Evolutionary conservation across 345 rosid genomes (phyloP), one percentile per base, ranked within the genome.

Genomic region (Diplotaxis tenuifolia): DNA sequence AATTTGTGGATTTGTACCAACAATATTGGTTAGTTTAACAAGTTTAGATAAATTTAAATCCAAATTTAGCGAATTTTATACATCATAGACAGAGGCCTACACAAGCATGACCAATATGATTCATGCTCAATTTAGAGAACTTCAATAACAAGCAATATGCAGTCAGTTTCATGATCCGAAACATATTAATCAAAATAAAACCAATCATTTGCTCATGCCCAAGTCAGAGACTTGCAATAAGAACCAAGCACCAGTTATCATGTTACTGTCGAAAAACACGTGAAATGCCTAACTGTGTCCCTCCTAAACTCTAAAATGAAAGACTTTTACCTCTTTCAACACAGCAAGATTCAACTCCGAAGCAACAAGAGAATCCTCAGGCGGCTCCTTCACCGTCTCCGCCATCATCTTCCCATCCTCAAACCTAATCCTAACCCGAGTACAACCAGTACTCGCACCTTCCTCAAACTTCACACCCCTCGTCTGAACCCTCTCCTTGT

Each of bases 401-500:
- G 84, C 84, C 78, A 42, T 79, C 92, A 94, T 86, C 79, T 78
- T 86, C 62, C 97, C 97, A 40, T 84, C 71, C 49, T 84, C 93
- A 40, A 91, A 83, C 72, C 80, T 87, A 15, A 94, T 79, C 84
- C 79, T 89, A 80, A 94, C 80, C 11, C 72, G 80, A 54, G 89
- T 67, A 11, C 91, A 83, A n/a, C 84, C 97, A 50, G 96, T 91
- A 75, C 67, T 91, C 6, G 61, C 70, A 28, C 65, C 68, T 82
- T 77, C 80, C 69, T 85, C 97, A 68, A 91, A 79, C 75, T 86
- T 82, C 65, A 94, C 92, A 11, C 83, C 89, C 65, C 96, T 85
- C 0, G 96, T 94, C 78, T 94, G 98, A 67, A 94, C 97, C 50
- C 63, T 83, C 81, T 94, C 96, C 82, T 85, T 83, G 32, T 89